These are phyloP conservation scores for Microascus cirrosus DNA, from an alignment of 2,329 filamentous ascomycete species.

Conservation along the genomic window DNA sequence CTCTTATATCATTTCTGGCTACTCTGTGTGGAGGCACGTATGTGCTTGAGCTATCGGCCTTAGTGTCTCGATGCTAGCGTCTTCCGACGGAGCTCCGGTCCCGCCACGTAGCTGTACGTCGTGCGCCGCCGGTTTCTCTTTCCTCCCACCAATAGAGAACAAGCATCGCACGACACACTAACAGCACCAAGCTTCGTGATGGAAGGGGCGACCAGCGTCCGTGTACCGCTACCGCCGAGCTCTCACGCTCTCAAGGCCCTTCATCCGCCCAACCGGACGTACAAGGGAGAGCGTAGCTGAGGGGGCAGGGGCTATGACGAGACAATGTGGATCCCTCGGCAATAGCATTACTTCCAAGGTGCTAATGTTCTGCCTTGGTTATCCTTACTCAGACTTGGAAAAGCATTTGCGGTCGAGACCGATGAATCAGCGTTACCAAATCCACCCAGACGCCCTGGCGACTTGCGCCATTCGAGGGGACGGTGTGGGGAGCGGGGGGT, in stretches of 20 bases:
- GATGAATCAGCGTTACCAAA: not conserved
- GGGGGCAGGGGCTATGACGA: not conserved
- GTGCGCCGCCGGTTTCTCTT: not conserved
- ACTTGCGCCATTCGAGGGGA: not conserved
- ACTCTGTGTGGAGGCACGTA: too few species aligned
- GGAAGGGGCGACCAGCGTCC: not conserved
- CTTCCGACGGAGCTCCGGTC: too few species aligned
- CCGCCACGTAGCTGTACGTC: too few species aligned
- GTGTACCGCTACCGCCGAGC: not conserved
- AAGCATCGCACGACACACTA: not conserved
- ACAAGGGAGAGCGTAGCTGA: not conserved
- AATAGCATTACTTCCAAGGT: not conserved
- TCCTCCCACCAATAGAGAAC: not conserved
- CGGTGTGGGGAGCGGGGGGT: not conserved
- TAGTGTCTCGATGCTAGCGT: not conserved
- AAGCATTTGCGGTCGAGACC: not conserved
- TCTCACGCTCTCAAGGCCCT: not conserved
- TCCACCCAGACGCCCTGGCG: not conserved
- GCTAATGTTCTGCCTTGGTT: not conserved
- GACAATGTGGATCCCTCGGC: not conserved
- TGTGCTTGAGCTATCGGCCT: too few species aligned
- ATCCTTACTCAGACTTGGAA: not conserved
- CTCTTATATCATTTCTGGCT: too few species aligned
- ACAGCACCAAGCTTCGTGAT: not conserved
- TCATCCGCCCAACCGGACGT: not conserved